Base-by-base conservation (phyloP, 2,329 filamentous ascomycete species). In the Fusarium temperatum region DNA sequence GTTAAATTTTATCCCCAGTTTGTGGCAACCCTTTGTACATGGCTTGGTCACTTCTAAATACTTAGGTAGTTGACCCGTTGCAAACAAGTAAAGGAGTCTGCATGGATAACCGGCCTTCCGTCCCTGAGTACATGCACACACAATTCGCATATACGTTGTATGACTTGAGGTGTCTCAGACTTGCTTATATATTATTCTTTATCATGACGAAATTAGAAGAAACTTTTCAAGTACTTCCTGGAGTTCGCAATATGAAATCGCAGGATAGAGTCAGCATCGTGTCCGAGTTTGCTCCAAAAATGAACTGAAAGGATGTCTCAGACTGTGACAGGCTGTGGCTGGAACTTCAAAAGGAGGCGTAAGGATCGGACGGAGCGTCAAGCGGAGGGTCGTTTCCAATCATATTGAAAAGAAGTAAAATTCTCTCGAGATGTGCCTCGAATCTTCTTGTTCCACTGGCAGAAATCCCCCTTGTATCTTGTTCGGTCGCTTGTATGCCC, bases 401-500 rank as follows among this genome's bases (percentile, higher is more conserved):
- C 7, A 15, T 11, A 14, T 30, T 20, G 26, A 26, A 22, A 53
- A 20, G 30, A n/a, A 28, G n/a, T 35, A 14, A 39, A n/a, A 18
- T 24, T 56, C 11, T 45, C 28, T 53, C 24, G 22, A 45, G 28
- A n/a, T 28, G 35, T 20, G 22, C n/a, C 7, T 13, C 17, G 15
- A 32, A 8, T 47, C 26, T 38, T 24, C 42, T 45, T 18, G 24
- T 48, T 39, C 28, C 22, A 24, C 30, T 51, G 39, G 45, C 24
- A 36, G 38, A 44, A 38, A 26, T 51, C 47, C 20, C 32, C 32
- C 26, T 35, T 35, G 30, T 36, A 44, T 14, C 56, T 50, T 57
- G 20, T 38, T 26, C 35, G 24, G 36, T 75, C 70, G 74, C 65
- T 70, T 55, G 58, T 22, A 39, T 14, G 35, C 20, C 62, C 24